phyloP scores from a whole-genome alignment of 2,329 filamentous ascomycete species.

The Verticillium longisporum region DNA sequence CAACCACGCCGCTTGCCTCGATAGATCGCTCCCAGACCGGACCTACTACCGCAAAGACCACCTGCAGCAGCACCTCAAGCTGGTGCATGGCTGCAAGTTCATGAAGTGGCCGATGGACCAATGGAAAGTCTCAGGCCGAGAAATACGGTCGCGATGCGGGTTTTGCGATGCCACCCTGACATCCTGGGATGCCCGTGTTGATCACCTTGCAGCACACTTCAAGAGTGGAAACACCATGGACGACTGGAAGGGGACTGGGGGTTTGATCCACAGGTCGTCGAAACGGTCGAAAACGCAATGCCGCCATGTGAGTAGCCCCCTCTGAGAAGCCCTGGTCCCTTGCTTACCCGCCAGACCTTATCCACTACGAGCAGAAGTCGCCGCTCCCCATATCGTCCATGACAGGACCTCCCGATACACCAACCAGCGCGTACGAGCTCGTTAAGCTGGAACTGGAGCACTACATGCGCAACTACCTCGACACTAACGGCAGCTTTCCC shows the following conservation, averaged over 20 bases:
- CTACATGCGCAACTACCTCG: slow-evolving; percentile 17
- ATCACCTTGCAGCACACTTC: slow-evolving; percentile 35
- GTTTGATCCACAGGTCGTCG: slow-evolving; percentile 25
- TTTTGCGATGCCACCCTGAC: slow-evolving; percentile 29
- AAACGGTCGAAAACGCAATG: slow-evolving; percentile 32
- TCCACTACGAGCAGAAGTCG: slow-evolving; percentile 4
- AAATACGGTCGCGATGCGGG: slow-evolving; percentile 31
- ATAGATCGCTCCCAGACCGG: slow-evolving; percentile 36
- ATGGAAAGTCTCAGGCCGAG: slow-evolving; percentile 27
- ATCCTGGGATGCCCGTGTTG: slow-evolving; percentile 27
- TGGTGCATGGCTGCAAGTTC: slow-evolving; percentile 32
- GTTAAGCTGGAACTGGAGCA: slow-evolving; percentile 27
- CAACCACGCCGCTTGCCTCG: slow-evolving; percentile 39
- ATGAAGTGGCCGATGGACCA: slow-evolving; percentile 34
- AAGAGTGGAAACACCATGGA: slow-evolving; percentile 31
- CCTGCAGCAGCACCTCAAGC: slow-evolving; percentile 32
- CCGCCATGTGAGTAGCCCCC: slow-evolving; percentile 25
- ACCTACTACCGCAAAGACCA: slow-evolving; percentile 37
- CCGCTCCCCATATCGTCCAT: slow-evolving; percentile 5
- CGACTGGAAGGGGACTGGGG: slow-evolving; percentile 38
- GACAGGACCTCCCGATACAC: slow-evolving; percentile 7
- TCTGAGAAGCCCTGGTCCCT: background rate
- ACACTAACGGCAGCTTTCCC: slow-evolving; percentile 12
- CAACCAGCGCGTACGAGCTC: slow-evolving; percentile 24
- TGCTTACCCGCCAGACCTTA: slow-evolving; percentile 2